These are phyloP conservation scores for Penicillium aurantiogriseum DNA, from an alignment of 2,329 filamentous ascomycete species.

Conservation along the genomic window DNA sequence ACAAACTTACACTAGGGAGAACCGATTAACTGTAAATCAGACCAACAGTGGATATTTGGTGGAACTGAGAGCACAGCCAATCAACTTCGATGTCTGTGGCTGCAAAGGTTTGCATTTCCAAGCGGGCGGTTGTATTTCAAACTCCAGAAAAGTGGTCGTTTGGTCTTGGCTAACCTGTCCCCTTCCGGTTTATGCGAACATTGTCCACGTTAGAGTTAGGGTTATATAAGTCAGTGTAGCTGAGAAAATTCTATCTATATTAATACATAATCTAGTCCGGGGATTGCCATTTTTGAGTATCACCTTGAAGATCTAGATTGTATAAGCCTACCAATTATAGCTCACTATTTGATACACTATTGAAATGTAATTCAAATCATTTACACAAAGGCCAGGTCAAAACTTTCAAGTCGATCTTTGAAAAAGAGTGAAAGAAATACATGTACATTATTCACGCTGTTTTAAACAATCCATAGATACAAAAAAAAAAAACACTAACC, in stretches of 20 bases:
- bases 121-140: neutral
- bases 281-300: too few relatives aligned
- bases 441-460: neutral
- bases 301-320: too few relatives aligned
- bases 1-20: neutral
- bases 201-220: neutral
- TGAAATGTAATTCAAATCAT: neutral
- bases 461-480: neutral
- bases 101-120: neutral
- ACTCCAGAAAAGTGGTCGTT: neutral
- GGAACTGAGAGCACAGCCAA: neutral
- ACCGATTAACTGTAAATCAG: neutral
- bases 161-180: neutral
- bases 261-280: neutral
- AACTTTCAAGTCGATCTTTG: fast-evolving
- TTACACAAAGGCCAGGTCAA: neutral
- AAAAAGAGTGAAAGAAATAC: neutral
- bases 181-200: neutral
- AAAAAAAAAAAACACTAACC: neutral
- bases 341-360: too few relatives aligned
- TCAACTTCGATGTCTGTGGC: neutral
- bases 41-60: neutral
- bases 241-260: too few relatives aligned
- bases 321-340: neutral
- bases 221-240: neutral